These are phyloP conservation scores for Xylaria sp. DNA, from an alignment of 2,329 filamentous ascomycete species.

Conservation along the genomic window DNA sequence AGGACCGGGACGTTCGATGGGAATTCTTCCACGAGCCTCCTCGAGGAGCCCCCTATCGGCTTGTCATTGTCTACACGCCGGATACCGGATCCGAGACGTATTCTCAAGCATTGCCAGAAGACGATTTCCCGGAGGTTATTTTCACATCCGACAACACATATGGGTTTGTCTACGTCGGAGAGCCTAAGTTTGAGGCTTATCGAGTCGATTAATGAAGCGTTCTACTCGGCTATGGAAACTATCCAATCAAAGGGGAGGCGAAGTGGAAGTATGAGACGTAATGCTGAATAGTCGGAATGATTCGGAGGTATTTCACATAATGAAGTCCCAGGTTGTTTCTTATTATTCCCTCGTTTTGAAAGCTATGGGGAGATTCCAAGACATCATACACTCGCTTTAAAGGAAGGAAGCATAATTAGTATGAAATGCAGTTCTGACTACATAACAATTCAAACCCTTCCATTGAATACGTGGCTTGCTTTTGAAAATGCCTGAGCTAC, in stretches of 20 bases:
- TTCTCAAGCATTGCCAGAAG: not conserved
- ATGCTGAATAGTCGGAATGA: not conserved
- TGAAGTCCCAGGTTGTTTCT: not conserved
- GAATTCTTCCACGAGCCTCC: not conserved
- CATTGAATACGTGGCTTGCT: too few relatives aligned
- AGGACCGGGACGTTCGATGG: not conserved
- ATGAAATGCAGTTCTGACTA: too few relatives aligned
- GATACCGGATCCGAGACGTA: not conserved
- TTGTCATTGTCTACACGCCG: not conserved
- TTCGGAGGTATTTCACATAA: not conserved
- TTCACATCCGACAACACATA: not conserved
- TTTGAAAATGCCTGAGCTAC: too few relatives aligned
- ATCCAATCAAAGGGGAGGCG: not conserved
- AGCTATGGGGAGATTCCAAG: too few relatives aligned
- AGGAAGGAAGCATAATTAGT: too few relatives aligned
- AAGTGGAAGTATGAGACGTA: not conserved
- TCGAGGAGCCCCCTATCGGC: not conserved
- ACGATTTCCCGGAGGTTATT: not conserved
- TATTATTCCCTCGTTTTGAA: too few relatives aligned
- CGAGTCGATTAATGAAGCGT: not conserved
- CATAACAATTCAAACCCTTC: too few relatives aligned
- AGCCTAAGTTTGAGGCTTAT: not conserved
- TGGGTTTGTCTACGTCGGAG: not conserved
- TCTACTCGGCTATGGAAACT: not conserved
- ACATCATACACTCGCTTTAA: too few relatives aligned